Percentiles rank a stretch among this genome's conserved stretches.
Conservation (phyloP, 176 grass and related monocot species). For the Ananas comosus region DNA sequence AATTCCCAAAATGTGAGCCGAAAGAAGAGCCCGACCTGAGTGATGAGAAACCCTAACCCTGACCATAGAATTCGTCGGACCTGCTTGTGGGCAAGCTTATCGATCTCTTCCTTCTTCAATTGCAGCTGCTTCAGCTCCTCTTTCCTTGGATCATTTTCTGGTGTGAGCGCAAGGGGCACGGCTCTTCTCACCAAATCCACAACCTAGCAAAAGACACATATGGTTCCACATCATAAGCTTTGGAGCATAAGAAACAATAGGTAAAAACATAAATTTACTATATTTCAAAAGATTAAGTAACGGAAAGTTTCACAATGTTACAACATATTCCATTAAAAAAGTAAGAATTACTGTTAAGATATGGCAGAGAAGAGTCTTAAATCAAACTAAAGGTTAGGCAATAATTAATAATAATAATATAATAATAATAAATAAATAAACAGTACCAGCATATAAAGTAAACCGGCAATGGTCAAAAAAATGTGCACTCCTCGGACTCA, state of each 20-base stretch:
- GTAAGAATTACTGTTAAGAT: too few relatives aligned
- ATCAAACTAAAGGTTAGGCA: too few relatives aligned
- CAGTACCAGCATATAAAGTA: too few relatives aligned
- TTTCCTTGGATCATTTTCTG: conserved; percentile 27
- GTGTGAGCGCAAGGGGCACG: conserved; percentile 33
- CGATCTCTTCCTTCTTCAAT: conserved; percentile 49
- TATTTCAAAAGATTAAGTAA: too few relatives aligned
- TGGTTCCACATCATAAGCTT: not conserved
- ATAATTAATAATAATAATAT: too few relatives aligned
- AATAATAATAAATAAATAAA: too few relatives aligned
- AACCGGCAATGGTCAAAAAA: too few relatives aligned
- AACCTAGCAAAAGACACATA: conserved; percentile 24
- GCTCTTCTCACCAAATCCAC: conserved; percentile 55
- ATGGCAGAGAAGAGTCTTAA: too few relatives aligned
- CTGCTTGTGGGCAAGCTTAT: conserved; percentile 55
- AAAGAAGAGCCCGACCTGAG: conserved; percentile 40
- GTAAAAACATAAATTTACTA: not conserved
- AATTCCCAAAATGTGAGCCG: conserved; percentile 62
- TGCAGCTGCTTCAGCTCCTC: conserved; percentile 40
- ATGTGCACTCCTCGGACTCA: too few relatives aligned
- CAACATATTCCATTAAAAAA: too few relatives aligned
- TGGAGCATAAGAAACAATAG: not conserved
- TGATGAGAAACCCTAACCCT: conserved; percentile 40
- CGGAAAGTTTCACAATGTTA: too few relatives aligned
- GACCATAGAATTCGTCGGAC: conserved; percentile 56